Percentiles rank a stretch among this genome's conserved stretches.
Conservation (phyloP, 306 rosid genomes). For the Prinsepia uniflora region DNA sequence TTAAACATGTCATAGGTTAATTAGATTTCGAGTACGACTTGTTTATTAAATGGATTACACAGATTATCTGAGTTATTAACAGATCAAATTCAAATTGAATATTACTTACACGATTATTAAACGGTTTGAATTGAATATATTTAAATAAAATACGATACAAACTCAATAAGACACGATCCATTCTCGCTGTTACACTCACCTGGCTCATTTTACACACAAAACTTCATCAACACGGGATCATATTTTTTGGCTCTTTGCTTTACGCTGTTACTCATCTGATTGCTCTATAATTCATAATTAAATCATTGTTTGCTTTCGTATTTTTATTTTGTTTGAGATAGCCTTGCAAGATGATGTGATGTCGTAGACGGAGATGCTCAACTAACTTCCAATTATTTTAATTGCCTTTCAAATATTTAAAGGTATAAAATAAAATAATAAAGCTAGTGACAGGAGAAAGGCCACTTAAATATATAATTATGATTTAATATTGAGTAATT, state of each 20-base stretch:
- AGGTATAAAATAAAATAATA: slow-evolving; percentile 14
- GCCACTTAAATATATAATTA: slow-evolving; percentile 1
- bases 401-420: slow-evolving; percentile 24
- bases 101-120: no score
- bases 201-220: slow-evolving; percentile 17
- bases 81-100: no score
- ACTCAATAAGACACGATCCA: no score
- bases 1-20: no score
- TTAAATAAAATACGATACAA: no score
- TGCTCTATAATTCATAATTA: slow-evolving; percentile 2
- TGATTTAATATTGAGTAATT: slow-evolving; percentile 7
- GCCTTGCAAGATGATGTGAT: slow-evolving; percentile 14
- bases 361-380: slow-evolving; percentile 12
- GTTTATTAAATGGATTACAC: no score
- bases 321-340: background rate
- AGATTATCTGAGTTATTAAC: no score
- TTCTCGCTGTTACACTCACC: slow-evolving; percentile 21
- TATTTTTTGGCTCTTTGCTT: slow-evolving; percentile 37
- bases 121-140: no score
- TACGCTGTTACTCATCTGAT: slow-evolving; percentile 9
- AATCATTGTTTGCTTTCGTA: background rate
- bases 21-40: no score
- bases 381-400: background rate
- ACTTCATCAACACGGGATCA: slow-evolving; percentile 6
- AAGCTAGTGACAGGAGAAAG: slow-evolving; percentile 21